Conservation (phyloP, 495 filamentous ascomycete species). For the Penicillium psychrofluorescens region DNA sequence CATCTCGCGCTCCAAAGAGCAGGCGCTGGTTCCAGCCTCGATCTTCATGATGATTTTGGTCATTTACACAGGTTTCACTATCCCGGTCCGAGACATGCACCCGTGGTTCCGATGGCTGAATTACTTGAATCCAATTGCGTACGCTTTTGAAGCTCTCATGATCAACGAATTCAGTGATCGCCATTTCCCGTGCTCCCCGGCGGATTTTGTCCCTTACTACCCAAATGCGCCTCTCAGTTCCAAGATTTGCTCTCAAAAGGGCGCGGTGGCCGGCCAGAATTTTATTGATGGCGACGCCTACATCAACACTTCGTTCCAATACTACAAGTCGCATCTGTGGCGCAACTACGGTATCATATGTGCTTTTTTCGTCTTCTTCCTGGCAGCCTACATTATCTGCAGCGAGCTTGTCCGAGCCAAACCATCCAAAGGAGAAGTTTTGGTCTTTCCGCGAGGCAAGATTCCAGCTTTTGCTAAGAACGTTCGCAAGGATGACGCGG, state of each 20-base stretch:
- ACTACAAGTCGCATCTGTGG: constrained; percentile 60
- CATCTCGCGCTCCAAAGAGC: constrained; percentile 67
- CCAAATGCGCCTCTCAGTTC: constrained; percentile 30
- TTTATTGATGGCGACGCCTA: constrained; percentile 64
- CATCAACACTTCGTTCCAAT: constrained; percentile 51
- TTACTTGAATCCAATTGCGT: constrained; percentile 78
- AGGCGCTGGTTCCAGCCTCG: constrained; percentile 78
- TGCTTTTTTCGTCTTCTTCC: constrained; percentile 63
- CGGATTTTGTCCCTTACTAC: constrained; percentile 56
- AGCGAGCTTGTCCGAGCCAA: constrained; percentile 71
- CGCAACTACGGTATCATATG: constrained; percentile 77
- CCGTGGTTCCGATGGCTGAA: constrained; percentile 84
- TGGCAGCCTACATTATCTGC: constrained; percentile 56
- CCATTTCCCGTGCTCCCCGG: constrained; percentile 48
- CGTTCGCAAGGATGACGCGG: constrained; percentile 28
- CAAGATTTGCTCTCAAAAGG: constrained; percentile 54
- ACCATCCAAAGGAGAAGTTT: constrained; percentile 81
- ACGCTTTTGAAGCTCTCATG: constrained; percentile 83
- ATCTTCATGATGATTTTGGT: constrained; percentile 75
- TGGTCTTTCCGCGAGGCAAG: constrained; percentile 76
- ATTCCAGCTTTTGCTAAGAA: constrained; percentile 54
- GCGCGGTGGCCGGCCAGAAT: constrained; percentile 49
- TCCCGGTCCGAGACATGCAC: constrained; percentile 67
- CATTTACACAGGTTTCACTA: constrained; percentile 86
- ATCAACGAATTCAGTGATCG: constrained; percentile 79